Conservation (phyloP, 1,284 basidiomycete genomes). For the Sutorius eximius region DNA sequence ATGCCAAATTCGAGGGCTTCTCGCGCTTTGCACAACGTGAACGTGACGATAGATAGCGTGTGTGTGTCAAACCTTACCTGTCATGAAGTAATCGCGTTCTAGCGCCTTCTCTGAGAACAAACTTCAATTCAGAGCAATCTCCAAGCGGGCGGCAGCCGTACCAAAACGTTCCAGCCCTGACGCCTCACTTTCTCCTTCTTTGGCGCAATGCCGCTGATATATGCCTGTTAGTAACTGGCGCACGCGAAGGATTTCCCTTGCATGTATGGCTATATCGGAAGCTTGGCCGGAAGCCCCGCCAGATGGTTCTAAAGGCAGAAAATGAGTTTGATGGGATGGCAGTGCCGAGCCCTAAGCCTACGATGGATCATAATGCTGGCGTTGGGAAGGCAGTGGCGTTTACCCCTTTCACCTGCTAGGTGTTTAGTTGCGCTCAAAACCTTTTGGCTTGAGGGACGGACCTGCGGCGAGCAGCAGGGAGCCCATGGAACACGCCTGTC, state of each 20-base stretch:
- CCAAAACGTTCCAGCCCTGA: slow-evolving; percentile 76
- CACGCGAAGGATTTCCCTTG: slow-evolving; percentile 89
- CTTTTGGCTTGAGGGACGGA: slow-evolving; percentile 22
- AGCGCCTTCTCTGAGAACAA: slow-evolving; percentile 69
- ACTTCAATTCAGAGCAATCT: slow-evolving; percentile 16
- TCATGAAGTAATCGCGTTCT: slow-evolving; percentile 95
- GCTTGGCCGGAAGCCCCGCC: slow-evolving; percentile 93
- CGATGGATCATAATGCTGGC: slow-evolving; percentile 97
- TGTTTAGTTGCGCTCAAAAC: slow-evolving; percentile 15
- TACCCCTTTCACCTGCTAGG: slow-evolving; percentile 68
- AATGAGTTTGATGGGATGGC: slow-evolving; percentile 12
- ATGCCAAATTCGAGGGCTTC: slow-evolving; percentile 89
- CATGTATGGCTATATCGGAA: slow-evolving; percentile 91
- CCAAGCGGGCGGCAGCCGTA: slow-evolving; percentile 39
- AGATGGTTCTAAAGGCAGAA: slow-evolving; percentile 70
- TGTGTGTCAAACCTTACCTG: slow-evolving; percentile 50
- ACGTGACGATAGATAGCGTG: slow-evolving; percentile 19
- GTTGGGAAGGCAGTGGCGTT: slow-evolving; percentile 86
- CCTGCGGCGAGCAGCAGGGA: slow-evolving; percentile 86
- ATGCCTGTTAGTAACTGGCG: slow-evolving; percentile 80
- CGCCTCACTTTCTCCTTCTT: slow-evolving; percentile 61
- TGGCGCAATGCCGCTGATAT: slow-evolving; percentile 78
- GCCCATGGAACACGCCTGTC: slow-evolving; percentile 92
- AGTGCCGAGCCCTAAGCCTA: slow-evolving; percentile 43
- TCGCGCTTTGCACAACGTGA: slow-evolving; percentile 52